A percentile compares a stretch with the other conserved stretches of the same genome.
These are phyloP conservation scores for Tetradesmus lagerheimii DNA, from an alignment of 139 green algal genomes.

Conservation along the genomic window DNA sequence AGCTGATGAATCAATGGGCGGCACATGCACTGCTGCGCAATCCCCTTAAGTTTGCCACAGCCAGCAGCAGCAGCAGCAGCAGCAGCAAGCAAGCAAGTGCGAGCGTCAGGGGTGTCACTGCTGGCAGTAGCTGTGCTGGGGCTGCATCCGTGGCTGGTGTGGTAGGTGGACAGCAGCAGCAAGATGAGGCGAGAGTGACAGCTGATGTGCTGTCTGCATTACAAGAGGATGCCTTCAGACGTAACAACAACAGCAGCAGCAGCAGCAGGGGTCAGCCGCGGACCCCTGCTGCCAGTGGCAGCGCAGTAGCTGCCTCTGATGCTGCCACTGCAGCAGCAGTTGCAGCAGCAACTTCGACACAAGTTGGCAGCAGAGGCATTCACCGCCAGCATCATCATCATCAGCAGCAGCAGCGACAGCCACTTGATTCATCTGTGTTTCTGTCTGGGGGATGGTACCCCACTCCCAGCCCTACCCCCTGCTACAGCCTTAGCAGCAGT, in stretches of 20 bases:
- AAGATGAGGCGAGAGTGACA: slow-evolving; percentile 3
- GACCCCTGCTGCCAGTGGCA: neutral
- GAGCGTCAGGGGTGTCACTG: neutral
- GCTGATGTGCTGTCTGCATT: slow-evolving; percentile 7
- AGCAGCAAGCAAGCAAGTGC: neutral
- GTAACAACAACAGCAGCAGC: neutral
- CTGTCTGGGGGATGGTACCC: slow-evolving; percentile 44
- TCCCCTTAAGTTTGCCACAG: neutral
- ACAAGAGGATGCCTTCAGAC: slow-evolving; percentile 25
- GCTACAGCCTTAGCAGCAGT: slow-evolving; percentile 12
- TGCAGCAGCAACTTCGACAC: slow-evolving; percentile 2
- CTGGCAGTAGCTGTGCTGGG: neutral
- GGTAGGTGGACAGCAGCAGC: neutral
- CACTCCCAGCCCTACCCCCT: neutral
- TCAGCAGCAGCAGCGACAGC: neutral
- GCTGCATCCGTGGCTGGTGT: neutral
- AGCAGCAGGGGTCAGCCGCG: neutral
- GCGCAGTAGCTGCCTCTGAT: neutral
- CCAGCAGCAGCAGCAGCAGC: neutral
- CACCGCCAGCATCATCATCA: neutral
- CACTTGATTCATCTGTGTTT: slow-evolving; percentile 39
- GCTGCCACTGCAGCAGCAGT: neutral
- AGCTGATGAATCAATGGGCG: slow-evolving; percentile 56
- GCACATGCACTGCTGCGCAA: slow-evolving; percentile 32
- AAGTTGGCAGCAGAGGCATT: neutral